Conservation (phyloP, 1,284 basidiomycete genomes). For the Irpex rosettiformis region DNA sequence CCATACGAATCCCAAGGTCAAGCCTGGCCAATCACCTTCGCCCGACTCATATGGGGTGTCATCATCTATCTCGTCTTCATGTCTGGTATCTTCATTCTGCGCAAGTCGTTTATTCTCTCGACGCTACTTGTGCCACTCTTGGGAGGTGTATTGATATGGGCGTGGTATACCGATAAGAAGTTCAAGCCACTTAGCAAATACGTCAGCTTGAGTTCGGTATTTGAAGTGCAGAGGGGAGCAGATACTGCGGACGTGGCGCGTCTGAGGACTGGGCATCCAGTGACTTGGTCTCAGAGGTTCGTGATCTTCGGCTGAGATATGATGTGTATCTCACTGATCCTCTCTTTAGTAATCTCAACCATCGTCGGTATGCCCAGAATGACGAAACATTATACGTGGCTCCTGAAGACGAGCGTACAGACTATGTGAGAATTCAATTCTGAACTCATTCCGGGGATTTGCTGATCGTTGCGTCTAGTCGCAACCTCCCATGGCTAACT, state of each 20-base stretch:
- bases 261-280: constrained; percentile 75
- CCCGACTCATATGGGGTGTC: constrained; percentile 84
- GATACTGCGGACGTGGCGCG: constrained; percentile 73
- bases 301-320: constrained; percentile 18
- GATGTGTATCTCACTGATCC: constrained; percentile 7
- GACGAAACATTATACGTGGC: constrained; percentile 95
- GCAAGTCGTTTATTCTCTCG: constrained; percentile 75
- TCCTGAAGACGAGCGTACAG: constrained; percentile 84
- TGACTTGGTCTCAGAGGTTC: constrained; percentile 82
- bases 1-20: constrained; percentile 92
- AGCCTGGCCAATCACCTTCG: constrained; percentile 92
- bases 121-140: constrained; percentile 80
- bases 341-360: constrained; percentile 69
- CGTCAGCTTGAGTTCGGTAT: constrained; percentile 82
- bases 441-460: neutral
- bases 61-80: constrained; percentile 89
- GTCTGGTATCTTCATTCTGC: constrained; percentile 89
- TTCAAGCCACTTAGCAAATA: constrained; percentile 81
- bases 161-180: constrained; percentile 68
- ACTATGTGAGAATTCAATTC: constrained; percentile 64
- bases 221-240: constrained; percentile 84
- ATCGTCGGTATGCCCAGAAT: constrained; percentile 84
- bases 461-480: constrained; percentile 44
- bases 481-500: constrained; percentile 92
- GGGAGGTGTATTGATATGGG: constrained; percentile 74